Evolutionary conservation across 139 green algal species (phyloP), one percentile per base, ranked within the genome.

Genomic region (Tetraselmis striata): DNA sequence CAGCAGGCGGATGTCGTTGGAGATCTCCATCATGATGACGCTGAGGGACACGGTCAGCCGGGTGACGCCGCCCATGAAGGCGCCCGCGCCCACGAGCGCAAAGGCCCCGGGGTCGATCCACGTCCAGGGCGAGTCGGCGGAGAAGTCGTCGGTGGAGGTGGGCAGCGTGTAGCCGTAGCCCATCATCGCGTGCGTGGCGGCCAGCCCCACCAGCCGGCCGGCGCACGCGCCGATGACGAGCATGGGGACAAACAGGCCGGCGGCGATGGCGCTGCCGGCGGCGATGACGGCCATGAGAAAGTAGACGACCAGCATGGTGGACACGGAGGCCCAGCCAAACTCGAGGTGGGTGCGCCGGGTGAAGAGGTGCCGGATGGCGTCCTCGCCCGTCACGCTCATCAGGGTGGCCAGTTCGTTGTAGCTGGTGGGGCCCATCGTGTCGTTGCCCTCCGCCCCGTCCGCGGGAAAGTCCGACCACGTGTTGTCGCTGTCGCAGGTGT

Each of bases 11-110:
- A 97, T 92, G 59, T 98, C 94, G 59, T 90, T 92, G 59, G 89
- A 95, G 45, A 95, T 91, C 91, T 98, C 94, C 82, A 98, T 96
- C 86, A 96, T 95, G 89, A 98, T 98, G 78, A 97, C 94, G 0
- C 92, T 93, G 75, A 97, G 89, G 0, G 92, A 89, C 2, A 97
- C 89, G 26, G 94, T 97, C 76, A 98, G 91, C n/a, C 94, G 91
- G 0, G 94, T 97, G 23, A 97, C 93, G 2, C 93, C 92, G 5
- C 91, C 89, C 94, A 98, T 97, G 88, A 98, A 98, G 25, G 94
- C 93, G 2, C 92, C 94, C 5, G 92, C 94, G 11, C 94, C 94
- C 31, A 98, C 93, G 26, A 98, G 87, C 23, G 94, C 94, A 88
- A 98, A 97, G 0, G 90, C 94, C 0, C 94, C 94, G 0, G 94